Evolutionary conservation across 352 stramenopile species (phyloP).

Genomic region (Halophytophthora polymorphica): DNA sequence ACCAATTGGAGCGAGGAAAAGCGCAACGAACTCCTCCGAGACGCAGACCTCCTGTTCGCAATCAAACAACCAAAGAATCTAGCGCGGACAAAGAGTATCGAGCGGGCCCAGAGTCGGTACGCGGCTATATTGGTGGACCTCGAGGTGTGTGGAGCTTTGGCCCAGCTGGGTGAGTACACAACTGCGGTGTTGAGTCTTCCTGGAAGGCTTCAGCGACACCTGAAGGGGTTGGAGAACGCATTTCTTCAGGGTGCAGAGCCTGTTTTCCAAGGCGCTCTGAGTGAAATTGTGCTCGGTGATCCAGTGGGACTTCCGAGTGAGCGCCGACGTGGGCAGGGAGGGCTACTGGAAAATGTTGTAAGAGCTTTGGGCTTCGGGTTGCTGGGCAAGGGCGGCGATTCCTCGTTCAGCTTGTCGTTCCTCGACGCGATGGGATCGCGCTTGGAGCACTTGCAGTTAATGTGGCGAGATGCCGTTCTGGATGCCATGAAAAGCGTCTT

Average conservation of each 20-base stretch:
- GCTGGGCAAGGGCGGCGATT: too few species aligned
- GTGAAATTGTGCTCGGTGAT: neutral
- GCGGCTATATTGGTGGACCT: neutral
- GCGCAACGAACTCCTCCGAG: neutral
- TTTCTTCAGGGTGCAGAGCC: neutral
- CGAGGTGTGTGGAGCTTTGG: neutral
- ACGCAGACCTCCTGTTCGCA: conserved; percentile 13
- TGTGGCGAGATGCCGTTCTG: conserved; percentile 5
- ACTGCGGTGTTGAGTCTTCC: conserved; percentile 12
- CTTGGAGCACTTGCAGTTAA: too few species aligned
- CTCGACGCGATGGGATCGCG: too few species aligned
- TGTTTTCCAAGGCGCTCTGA: conserved; percentile 5
- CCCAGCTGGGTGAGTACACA: neutral
- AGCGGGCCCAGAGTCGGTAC: neutral
- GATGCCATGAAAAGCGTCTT: neutral
- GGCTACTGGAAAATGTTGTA: too few species aligned
- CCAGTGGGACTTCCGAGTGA: neutral
- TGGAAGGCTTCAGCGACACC: conserved; percentile 13
- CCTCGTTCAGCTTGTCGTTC: too few species aligned
- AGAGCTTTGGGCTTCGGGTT: too few species aligned
- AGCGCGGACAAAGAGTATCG: conserved; percentile 3
- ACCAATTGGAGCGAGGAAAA: neutral
- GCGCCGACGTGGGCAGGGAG: neutral
- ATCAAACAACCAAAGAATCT: conserved; percentile 1
- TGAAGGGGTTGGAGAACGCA: conserved; percentile 4